Evolutionary conservation across 2,329 filamentous ascomycete genomes (phyloP), one percentile per base, ranked within the genome.

Genomic region (Fusarium protoensiforme): DNA sequence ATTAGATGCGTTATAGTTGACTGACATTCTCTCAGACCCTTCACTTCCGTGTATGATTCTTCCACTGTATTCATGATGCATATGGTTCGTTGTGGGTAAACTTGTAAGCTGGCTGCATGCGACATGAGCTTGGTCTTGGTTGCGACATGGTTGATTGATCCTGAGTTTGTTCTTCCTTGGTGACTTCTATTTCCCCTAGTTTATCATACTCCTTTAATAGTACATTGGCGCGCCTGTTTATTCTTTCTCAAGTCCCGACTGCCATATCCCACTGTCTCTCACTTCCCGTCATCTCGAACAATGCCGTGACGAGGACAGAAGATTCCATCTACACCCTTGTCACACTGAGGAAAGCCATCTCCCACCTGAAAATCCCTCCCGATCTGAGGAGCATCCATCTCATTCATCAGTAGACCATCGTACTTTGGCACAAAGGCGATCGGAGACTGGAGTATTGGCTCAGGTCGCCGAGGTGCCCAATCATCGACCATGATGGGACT

Each of bases 381-480:
- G 22, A 77, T 65, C 64, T 78, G 76, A n/a, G 76, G 76, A 8
- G 76, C 76, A 51, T 78, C 75, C 76, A 78, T 78, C 9, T 73
- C 72, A 36, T 77, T 77, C 14, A 27, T 59, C 24, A 48, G 41
- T 7, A 46, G 11, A 38, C 43, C 53, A 22, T 10, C 16, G 9
- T 74, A 58, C 16, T 20, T 51, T 39, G 24, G 29, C 9, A 38
- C 7, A 31, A 58, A 39, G 5, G n/a, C 10, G 20, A 16, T 29
- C 7, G 64, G 36, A 6, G 54, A 16, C 10, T 60, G 56, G 1
- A 69, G 13, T 10, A 56, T 29, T 14, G 67, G 63, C 5, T 66
- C 56, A 7, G 73, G 73, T 18, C 22, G 53, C 10, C 31, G 70
- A 18, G 39, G 64, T n/a, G 46, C 22, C 62, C 48, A 41, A 13